Conservation (phyloP, 352 stramenopile genomes). For the Pythium apleroticum region DNA sequence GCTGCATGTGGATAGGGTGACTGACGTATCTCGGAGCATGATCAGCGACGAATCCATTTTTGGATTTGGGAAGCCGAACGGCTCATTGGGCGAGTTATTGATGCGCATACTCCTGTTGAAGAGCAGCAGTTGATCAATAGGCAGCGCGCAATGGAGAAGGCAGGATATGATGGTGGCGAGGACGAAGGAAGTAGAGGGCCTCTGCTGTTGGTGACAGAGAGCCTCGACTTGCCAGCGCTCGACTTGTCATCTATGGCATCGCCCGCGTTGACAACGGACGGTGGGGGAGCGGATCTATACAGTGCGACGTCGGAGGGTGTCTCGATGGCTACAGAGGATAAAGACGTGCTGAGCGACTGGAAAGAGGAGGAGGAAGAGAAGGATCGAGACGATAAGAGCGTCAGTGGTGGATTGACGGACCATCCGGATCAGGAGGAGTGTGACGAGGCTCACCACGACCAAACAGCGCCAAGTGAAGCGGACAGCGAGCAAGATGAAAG, state of each 20-base stretch:
- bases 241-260: constrained; percentile 17
- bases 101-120: neutral
- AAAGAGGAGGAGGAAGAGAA: neutral
- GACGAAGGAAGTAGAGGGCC: neutral
- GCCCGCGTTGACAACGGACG: constrained; percentile 11
- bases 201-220: neutral
- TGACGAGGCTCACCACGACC: neutral
- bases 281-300: neutral
- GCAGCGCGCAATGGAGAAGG: neutral
- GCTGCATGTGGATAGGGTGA: neutral
- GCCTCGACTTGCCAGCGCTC: constrained; percentile 15
- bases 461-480: neutral
- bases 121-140: neutral
- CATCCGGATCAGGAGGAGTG: neutral
- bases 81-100: neutral
- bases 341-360: neutral
- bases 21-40: no score
- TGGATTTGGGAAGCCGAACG: neutral
- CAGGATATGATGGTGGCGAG: neutral
- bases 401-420: neutral
- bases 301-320: neutral
- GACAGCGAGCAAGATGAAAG: neutral
- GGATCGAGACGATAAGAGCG: neutral
- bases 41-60: neutral
- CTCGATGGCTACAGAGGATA: constrained; percentile 14